Evolutionary conservation across 768 basidiomycete genomes (phyloP), one percentile per base, ranked within the genome.

Genomic region (Auriscalpium orientale): DNA sequence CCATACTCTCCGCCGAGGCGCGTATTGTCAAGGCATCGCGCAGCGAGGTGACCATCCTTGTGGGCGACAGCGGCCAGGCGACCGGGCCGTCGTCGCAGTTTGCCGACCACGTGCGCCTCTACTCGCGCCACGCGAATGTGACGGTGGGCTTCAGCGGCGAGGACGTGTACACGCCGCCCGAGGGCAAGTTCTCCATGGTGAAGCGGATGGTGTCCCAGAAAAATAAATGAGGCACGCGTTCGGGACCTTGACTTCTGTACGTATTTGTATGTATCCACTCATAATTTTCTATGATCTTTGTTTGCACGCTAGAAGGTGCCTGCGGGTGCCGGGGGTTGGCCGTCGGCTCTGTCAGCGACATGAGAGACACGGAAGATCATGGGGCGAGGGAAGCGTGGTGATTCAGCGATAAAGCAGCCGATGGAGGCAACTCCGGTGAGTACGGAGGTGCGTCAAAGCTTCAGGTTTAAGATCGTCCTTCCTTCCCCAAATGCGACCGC

Each of bases 101-200:
- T 15, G 55, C 52, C 8, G 60, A 62, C 46, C 50, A 40, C 16
- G 60, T 52, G 43, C 48, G 52, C 49, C 36, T 62, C 11, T 37
- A 20, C 35, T 54, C 55, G 34, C 59, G 60, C 35, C 55, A 21
- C 40, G 60, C 55, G 5, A 52, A 34, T 33, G 49, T 62, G 22
- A 47, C 54, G 53, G 38, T 62, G 15, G 61, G 61, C 15, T 62
- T 53, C 28, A 62, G 58, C 37, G 58, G 58, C 13, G 61, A 59
- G 54, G 61, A 62, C 34, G 22, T 44, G 34, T 46, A 49, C 36
- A 16, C 8, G 3, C 51, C 55, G 40, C 28, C 52, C 21, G 48
- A 21, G 35, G 28, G 28, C 28, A 34, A 34, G 15, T 49, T 49
- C 48, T 35, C 28, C 28, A 28, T 28, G 28, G 4, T 28, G 28